Evolutionary conservation across 2,329 filamentous ascomycete genomes (phyloP), one percentile per base, ranked within the genome.

Genomic region (Ceratocystis harringtonii): DNA sequence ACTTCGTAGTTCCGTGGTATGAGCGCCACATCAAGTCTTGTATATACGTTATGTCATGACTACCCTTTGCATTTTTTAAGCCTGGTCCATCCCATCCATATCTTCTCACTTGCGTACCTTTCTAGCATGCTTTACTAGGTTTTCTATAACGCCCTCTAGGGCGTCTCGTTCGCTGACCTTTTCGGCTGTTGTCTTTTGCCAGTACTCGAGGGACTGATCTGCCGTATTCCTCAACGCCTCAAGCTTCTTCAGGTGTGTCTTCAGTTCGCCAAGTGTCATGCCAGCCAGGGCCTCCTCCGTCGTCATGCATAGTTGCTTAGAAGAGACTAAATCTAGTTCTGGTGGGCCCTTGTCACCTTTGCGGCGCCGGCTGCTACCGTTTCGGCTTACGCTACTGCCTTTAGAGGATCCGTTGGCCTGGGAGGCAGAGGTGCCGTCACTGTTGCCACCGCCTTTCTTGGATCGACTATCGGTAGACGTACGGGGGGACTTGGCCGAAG

Each of bases 121-220:
- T 74, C 90, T 82, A 62, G 90, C 90, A 77, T 95, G 90, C 74
- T 91, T 94, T 55, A 96, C 92, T 69, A 97, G 75, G 74, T 96
- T 96, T 76, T 96, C 92, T 80, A 97, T 96, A 17, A 97, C 92
- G 0, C 90, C 91, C 73, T 97, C 92, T 74, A 96, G 94, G 2
- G 91, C 90, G 73, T 96, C 92, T 70, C 94, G 87, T 73, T 97
- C 92, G 50, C 89, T 89, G 69, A 95, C 78, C 71, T 92, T 90
- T 70, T 91, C 90, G 73, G 96, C 92, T 64, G 88, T 87, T 70
- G 86, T 80, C 77, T 89, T 89, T 70, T 89, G 82, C 92, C 92
- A 97, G 73, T 92, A 95, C 69, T 90, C 88, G 63, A 96, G 78
- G 48, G 92, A 85, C 67, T 89, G 84, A 65, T 86, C 88, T 2